phyloP scores from a whole-genome alignment of 192 early-diverging fungal genomes.

The Linnemannia schmuckeri region DNA sequence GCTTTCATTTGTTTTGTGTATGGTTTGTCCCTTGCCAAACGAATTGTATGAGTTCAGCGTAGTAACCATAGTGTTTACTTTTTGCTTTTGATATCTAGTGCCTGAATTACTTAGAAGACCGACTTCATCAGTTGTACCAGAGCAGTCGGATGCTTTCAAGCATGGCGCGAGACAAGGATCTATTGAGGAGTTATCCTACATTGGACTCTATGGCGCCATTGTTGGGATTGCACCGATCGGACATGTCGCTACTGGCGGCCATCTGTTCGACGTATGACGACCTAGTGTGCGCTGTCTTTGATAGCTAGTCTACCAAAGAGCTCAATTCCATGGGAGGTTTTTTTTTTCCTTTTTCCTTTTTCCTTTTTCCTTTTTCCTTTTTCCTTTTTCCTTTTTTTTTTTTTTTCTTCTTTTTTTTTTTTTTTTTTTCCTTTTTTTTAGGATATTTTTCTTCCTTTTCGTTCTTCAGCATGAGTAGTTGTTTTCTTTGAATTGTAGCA shows the following conservation, averaged over 20 bases:
- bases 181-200: slow-evolving; percentile 15
- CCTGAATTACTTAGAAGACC: slow-evolving; percentile 63
- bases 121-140: slow-evolving; percentile 43
- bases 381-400: not conserved
- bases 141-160: slow-evolving; percentile 32
- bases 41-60: not conserved
- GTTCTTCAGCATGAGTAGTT: not conserved
- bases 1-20: not conserved
- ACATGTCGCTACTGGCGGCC: slow-evolving; percentile 41
- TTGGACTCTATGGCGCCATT: slow-evolving; percentile 32
- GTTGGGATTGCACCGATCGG: slow-evolving; percentile 49
- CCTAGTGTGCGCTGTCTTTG: slow-evolving; percentile 8
- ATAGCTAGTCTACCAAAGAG: not conserved
- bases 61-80: not conserved
- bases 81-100: slow-evolving; percentile 42
- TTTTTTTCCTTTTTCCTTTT: slow-evolving; percentile 5
- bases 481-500: not conserved
- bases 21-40: not conserved
- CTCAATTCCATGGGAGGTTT: not conserved
- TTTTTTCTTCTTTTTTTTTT: slow-evolving; percentile 10
- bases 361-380: not conserved
- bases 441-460: not conserved
- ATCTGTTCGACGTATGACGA: slow-evolving; percentile 57
- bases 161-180: slow-evolving; percentile 28
- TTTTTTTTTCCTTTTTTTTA: not conserved